Evolutionary conservation across 768 basidiomycete genomes (phyloP), one percentile per base, ranked within the genome.

Genomic region (Boletus fagicola): DNA sequence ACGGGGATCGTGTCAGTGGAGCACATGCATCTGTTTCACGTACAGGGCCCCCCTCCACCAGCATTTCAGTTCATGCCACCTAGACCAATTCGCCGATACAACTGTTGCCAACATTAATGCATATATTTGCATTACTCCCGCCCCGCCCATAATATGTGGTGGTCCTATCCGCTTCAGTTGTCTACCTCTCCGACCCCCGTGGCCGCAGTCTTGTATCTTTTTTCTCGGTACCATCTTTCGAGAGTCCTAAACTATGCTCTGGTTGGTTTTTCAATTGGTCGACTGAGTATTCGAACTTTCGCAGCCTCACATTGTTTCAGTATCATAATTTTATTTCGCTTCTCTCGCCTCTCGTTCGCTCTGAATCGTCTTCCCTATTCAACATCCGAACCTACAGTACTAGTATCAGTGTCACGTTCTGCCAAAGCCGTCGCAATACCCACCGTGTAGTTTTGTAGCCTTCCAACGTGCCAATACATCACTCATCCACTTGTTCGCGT

Each of bases 381-480:
- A 43, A 58, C 54, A 54, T 54, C 44, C 51, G 35, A 63, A 61
- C 54, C 38, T 72, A 70, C 62, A 65, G 70, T 72, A 72, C 62
- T 62, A 72, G 70, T 73, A 70, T 58, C 64, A 60, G 65, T 67
- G 61, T 67, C 58, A 63, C 52, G 58, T 62, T 65, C 47, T 60
- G 54, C 52, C 62, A 51, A 65, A 58, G 49, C 53, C 66, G 51
- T 72, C 58, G 62, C 70, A 69, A 74, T 74, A 74, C 73, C 69
- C 62, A 51, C 22, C 51, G 44, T 74, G 69, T 74, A 74, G 72
- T 72, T 68, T 68, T 71, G 69, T 73, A 71, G 69, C 64, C 45
- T 65, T 55, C 36, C 43, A 54, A 56, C 57, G 39, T 53, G 53
- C 42, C 44, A 48, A 56, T 50, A 47, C 36, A 46, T 9, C 36